phyloP scores from a whole-genome alignment of 495 filamentous ascomycete species.

The Niebla homalea region DNA sequence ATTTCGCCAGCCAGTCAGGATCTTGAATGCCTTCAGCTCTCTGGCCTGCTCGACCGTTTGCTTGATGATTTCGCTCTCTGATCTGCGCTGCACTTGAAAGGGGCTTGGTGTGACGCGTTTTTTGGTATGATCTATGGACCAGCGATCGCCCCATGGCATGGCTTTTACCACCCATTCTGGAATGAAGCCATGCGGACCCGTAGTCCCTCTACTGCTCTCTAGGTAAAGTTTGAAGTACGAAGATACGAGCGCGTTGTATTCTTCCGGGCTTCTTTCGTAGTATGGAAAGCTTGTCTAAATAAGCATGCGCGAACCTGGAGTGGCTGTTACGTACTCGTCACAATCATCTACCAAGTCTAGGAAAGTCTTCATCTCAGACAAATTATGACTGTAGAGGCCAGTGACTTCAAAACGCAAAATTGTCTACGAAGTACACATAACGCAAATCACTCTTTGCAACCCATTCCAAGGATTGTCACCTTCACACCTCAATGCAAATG shows the following conservation, averaged over 20 bases:
- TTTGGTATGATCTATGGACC: conserved; percentile 31
- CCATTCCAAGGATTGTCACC: too few species aligned
- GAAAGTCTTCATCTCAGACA: conserved; percentile 33
- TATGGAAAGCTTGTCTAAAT: conserved; percentile 50
- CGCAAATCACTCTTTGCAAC: too few species aligned
- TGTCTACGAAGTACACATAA: too few species aligned
- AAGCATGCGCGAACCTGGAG: not conserved
- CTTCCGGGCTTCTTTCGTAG: conserved; percentile 38
- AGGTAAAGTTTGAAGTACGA: conserved; percentile 45
- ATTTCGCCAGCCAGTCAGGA: conserved; percentile 74
- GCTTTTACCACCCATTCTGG: conserved; percentile 40
- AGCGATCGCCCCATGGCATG: conserved; percentile 42
- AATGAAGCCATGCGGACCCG: conserved; percentile 49
- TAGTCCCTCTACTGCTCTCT: conserved; percentile 21
- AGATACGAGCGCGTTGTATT: conserved; percentile 33
- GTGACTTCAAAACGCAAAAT: too few species aligned
- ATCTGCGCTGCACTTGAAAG: conserved; percentile 28
- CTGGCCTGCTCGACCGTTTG: conserved; percentile 51
- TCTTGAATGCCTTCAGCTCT: conserved; percentile 46
- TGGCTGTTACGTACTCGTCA: conserved; percentile 40
- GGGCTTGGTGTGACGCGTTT: conserved; percentile 27
- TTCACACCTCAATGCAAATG: too few species aligned
- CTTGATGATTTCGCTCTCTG: conserved; percentile 45
- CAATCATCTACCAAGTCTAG: conserved; percentile 44
- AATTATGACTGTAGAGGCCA: too few species aligned